Percentiles rank a stretch among this genome's conserved stretches.
Conservation (phyloP, 2,329 filamentous ascomycete genomes). For the Fusarium metavorans region DNA sequence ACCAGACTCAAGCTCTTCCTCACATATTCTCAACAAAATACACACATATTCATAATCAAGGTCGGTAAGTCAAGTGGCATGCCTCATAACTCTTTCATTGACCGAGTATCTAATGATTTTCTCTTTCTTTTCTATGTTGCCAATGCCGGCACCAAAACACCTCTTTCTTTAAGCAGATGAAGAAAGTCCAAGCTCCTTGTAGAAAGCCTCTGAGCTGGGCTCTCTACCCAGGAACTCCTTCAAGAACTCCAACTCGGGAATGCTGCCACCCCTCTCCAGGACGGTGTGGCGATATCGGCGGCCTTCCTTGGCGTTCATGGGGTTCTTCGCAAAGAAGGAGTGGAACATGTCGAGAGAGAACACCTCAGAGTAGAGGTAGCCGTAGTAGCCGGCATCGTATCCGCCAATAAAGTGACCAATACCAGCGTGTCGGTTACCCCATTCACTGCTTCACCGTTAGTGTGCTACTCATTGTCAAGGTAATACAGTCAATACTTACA, state of each 20-base stretch:
- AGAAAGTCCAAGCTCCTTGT: constrained; percentile 75
- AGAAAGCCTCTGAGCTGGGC: constrained; percentile 83
- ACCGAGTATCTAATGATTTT: not conserved
- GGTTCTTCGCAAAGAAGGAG: constrained; percentile 80
- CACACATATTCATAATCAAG: constrained; percentile 2
- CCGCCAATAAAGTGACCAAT: constrained; percentile 88
- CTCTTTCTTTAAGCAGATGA: constrained; percentile 25
- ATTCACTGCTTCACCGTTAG: constrained; percentile 61
- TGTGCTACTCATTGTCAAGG: not conserved
- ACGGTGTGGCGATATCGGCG: constrained; percentile 83
- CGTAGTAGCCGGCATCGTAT: constrained; percentile 88
- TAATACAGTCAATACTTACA: constrained; percentile 55
- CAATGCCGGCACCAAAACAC: not conserved
- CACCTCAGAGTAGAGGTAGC: constrained; percentile 79
- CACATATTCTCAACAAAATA: not conserved
- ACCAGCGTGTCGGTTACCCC: constrained; percentile 83
- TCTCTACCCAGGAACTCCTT: constrained; percentile 83
- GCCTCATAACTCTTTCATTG: not conserved
- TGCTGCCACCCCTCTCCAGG: constrained; percentile 80
- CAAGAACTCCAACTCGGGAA: constrained; percentile 84
- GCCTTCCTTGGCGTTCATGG: constrained; percentile 81
- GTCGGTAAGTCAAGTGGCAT: not conserved
- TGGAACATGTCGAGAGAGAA: constrained; percentile 91
- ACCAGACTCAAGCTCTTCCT: not conserved
- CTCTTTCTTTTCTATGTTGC: constrained; percentile 20